A percentile compares a stretch with the other conserved stretches of the same genome.
Evolutionary conservation across 179 eudicot genomes (phyloP).

Genomic region (Pouteria campechiana): DNA sequence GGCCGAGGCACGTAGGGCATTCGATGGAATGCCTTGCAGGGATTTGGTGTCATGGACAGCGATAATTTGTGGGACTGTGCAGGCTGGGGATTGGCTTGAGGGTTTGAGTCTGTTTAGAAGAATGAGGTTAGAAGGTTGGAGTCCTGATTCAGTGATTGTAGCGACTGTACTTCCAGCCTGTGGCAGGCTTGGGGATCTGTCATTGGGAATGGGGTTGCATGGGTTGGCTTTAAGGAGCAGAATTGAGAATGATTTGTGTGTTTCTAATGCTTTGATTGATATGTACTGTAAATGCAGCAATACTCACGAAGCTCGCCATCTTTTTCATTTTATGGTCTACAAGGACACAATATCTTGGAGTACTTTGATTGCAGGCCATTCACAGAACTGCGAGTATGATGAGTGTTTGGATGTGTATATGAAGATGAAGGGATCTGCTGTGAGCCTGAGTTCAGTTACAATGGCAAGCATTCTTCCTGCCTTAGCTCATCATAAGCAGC

Average conservation of each 20-base stretch:
- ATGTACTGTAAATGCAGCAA: constrained; percentile 10
- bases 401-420: constrained; percentile 9
- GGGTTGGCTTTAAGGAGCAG: constrained; percentile 7
- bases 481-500: constrained; percentile 2
- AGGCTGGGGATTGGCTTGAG: not conserved
- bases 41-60: constrained; percentile 2
- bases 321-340: constrained; percentile 15
- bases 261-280: constrained; percentile 7
- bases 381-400: constrained; percentile 14
- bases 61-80: constrained; percentile 4
- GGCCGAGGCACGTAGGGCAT: constrained; percentile 2
- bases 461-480: constrained; percentile 5
- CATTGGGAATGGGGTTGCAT: constrained; percentile 5
- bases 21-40: not conserved
- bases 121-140: not conserved
- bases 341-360: constrained; percentile 20
- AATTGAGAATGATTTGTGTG: constrained; percentile 4
- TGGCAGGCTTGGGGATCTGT: constrained; percentile 4
- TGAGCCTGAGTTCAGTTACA: constrained; percentile 6
- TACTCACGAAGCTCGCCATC: constrained; percentile 6
- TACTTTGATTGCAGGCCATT: constrained; percentile 17
- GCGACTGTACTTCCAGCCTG: constrained; percentile 8
- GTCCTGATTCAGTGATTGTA: constrained; percentile 3
- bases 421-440: constrained; percentile 17
- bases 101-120: constrained; percentile 4